A percentile compares a stretch with the other conserved stretches of the same genome.
Evolutionary conservation across 129 eudicot species (phyloP).

Genomic region (Pseudognaphalium luteoalbum): DNA sequence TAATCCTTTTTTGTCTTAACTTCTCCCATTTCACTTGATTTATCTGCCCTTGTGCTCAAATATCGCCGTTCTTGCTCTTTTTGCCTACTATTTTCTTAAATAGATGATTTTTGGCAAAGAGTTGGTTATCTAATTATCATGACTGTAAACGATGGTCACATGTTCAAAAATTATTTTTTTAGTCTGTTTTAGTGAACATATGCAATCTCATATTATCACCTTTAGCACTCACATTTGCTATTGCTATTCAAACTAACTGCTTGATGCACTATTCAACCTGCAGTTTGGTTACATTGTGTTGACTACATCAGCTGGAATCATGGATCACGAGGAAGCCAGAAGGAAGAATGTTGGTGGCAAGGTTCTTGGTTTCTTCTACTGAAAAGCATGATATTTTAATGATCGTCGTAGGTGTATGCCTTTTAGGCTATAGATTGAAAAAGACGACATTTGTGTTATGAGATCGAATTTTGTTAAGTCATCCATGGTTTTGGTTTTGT

Average conservation of each 20-base stretch:
- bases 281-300: conserved; percentile 74
- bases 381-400: conserved; percentile 19
- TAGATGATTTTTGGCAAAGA: too few species aligned
- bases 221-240: neutral
- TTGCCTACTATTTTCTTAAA: too few species aligned
- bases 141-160: too few species aligned
- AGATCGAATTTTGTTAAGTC: conserved; percentile 27
- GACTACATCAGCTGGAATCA: conserved; percentile 78
- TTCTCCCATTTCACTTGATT: too few species aligned
- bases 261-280: conserved; percentile 4
- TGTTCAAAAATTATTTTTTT: too few species aligned
- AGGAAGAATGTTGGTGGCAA: conserved; percentile 77
- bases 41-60: too few species aligned
- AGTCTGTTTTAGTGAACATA: too few species aligned
- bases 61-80: too few species aligned
- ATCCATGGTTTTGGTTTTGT: conserved; percentile 12
- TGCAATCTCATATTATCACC: neutral
- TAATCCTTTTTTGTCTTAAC: too few species aligned
- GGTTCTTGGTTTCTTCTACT: conserved; percentile 80
- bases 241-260: neutral
- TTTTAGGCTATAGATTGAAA: conserved; percentile 15
- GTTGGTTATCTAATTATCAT: too few species aligned
- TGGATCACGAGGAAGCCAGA: conserved; percentile 80
- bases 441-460: conserved; percentile 21
- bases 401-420: conserved; percentile 14